Conservation (phyloP, 179 eudicot species). For the Heliamphora pulchella region DNA sequence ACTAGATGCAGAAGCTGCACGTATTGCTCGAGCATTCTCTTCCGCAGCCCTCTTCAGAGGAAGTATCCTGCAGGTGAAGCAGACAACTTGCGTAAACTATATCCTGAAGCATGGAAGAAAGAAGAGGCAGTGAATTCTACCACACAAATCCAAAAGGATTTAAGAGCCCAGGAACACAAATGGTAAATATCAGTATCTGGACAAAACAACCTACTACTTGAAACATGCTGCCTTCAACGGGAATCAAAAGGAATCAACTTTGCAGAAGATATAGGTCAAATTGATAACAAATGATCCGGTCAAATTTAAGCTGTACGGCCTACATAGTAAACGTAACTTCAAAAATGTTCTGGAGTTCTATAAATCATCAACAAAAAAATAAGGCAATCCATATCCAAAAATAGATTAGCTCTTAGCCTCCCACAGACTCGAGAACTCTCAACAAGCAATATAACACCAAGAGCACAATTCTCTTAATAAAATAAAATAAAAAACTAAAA, state of each 20-base stretch:
- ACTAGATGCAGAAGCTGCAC: conserved; percentile 50
- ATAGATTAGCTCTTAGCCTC: background rate
- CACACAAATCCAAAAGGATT: background rate
- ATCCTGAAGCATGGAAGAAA: conserved; percentile 1
- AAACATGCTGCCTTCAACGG: conserved; percentile 5
- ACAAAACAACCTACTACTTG: conserved; percentile 2
- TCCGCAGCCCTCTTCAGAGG: conserved; percentile 59
- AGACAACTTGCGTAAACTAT: background rate
- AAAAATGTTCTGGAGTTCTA: background rate
- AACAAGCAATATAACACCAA: background rate
- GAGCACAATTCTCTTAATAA: background rate
- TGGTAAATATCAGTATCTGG: background rate
- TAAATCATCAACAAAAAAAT: background rate
- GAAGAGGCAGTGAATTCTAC: background rate
- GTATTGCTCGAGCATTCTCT: conserved; percentile 68
- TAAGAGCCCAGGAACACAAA: conserved; percentile 3
- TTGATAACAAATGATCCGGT: background rate
- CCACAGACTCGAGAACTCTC: background rate
- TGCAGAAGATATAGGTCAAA: background rate
- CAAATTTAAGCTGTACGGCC: background rate
- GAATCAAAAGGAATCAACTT: background rate
- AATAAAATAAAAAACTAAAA: background rate
- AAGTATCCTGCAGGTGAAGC: conserved; percentile 43
- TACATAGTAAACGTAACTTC: background rate
- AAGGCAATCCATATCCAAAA: conserved; percentile 2